A percentile compares a stretch with the other conserved stretches of the same genome.
Evolutionary conservation across 2,329 filamentous ascomycete genomes (phyloP).

Genomic region (Phyllosticta citribraziliensis): DNA sequence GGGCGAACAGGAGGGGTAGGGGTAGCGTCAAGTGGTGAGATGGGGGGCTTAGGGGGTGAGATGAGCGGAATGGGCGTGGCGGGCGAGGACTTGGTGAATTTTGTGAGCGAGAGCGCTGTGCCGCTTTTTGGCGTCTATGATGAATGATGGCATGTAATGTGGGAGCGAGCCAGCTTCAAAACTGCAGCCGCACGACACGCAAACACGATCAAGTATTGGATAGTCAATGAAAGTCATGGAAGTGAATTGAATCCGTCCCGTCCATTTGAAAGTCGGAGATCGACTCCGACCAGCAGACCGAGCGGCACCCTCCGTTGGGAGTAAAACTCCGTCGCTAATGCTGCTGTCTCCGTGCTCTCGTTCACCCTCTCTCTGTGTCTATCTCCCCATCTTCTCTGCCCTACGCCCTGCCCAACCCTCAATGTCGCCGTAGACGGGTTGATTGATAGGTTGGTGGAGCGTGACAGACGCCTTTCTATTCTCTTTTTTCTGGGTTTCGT

Average conservation of each 20-base stretch:
- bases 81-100: constrained; percentile 15
- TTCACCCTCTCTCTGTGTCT: not conserved
- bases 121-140: constrained; percentile 23
- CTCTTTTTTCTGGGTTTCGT: not conserved
- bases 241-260: too few relatives aligned
- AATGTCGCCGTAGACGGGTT: not conserved
- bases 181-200: too few relatives aligned
- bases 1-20: constrained; percentile 11
- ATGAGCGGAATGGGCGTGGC: constrained; percentile 21
- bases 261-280: too few relatives aligned
- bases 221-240: too few relatives aligned
- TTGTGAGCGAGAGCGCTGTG: constrained; percentile 22
- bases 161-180: not conserved
- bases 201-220: too few relatives aligned
- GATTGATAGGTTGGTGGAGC: too few relatives aligned
- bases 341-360: not conserved
- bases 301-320: too few relatives aligned
- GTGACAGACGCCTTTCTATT: not conserved
- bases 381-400: not conserved
- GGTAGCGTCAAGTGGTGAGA: constrained; percentile 17
- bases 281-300: too few relatives aligned
- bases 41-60: constrained; percentile 19
- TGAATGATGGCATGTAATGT: not conserved
- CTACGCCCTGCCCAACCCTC: too few relatives aligned
- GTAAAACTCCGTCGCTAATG: not conserved